Evolutionary conservation across 352 stramenopile species (phyloP), one percentile per base, ranked within the genome.

Genomic region (Pythium vanterpoolii): DNA sequence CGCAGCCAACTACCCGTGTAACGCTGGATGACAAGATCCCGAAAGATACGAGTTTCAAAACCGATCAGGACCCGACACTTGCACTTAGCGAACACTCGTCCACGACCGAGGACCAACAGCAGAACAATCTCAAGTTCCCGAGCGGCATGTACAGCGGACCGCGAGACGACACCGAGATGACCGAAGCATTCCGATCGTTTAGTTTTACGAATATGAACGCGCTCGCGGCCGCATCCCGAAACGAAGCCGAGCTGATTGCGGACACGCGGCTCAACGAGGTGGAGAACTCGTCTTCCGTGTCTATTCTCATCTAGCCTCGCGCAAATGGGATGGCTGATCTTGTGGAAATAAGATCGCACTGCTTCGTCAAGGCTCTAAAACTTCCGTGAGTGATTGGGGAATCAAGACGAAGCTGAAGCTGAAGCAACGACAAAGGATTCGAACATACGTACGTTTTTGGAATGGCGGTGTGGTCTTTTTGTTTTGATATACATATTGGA

Each of bases 181-280:
- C 66, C 4, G 77, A 90, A 60, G 73, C 70, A 2, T 95, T 95
- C 60, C 79, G 73, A 26, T 87, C 73, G 23, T 93, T 95, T 54
- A 92, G 82, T 67, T 92, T 87, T 56, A 95, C 82, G 30, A 95
- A 95, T 68, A 93, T 92, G 80, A 92, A 86, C 21, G 86, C 86
- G 18, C 68, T 95, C 18, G 82, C 77, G 10, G 82, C 86, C 6
- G 83, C 86, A 24, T 91, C 83, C 1, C 74, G 79, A 63, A 77
- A 76, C 1, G 83, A 95, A 73, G 86, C 86, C 13, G 74, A 88
- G 31, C 46, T 87, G 58, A 77, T 87, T 19, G 71, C 73, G 0
- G 71, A 85, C 48, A 66, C 68, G 6, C 64, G 71, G 16, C 60
- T 86, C 18, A 71, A 73, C 61, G 62, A 73, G 33, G 65, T 76